Conservation (phyloP, 306 rosid species). For the Arachis stenosperma region DNA sequence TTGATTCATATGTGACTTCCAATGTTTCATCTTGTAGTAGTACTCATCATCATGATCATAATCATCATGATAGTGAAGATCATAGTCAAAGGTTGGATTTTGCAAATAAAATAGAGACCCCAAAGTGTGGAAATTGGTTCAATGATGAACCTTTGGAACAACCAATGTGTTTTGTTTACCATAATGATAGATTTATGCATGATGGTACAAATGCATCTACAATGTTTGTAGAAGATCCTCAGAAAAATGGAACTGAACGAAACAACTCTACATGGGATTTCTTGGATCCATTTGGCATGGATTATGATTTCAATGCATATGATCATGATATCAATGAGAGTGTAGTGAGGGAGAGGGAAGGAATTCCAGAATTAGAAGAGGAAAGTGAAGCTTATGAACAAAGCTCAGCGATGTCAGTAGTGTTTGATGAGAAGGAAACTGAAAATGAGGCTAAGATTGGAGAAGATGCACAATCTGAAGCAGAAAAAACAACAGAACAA, state of each 20-base stretch:
- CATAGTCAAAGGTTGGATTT: background rate
- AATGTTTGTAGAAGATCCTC: slow-evolving; percentile 24
- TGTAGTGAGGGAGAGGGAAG: slow-evolving; percentile 41
- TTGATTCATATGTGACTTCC: background rate
- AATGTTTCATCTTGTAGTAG: background rate
- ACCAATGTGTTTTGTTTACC: slow-evolving; percentile 19
- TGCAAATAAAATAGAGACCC: slow-evolving; percentile 11
- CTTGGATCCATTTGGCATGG: slow-evolving; percentile 28
- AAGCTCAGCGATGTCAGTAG: background rate
- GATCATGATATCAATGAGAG: slow-evolving; percentile 19
- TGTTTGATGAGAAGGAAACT: slow-evolving; percentile 6
- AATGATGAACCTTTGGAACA: background rate
- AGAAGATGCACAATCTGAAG: slow-evolving; percentile 3
- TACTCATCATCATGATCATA: slow-evolving; percentile 8
- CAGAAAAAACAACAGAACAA: background rate
- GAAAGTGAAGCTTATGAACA: slow-evolving; percentile 24
- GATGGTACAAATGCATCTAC: slow-evolving; percentile 21
- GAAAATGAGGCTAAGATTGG: slow-evolving; percentile 4
- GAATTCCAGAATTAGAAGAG: slow-evolving; percentile 53
- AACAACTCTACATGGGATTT: slow-evolving; percentile 31
- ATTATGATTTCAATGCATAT: slow-evolving; percentile 23
- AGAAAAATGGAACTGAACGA: background rate
- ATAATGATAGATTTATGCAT: slow-evolving; percentile 4
- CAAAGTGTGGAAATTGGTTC: background rate
- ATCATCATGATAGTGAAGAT: background rate